Evolutionary conservation across 176 grass and related monocot genomes (phyloP).

Genomic region (Oryza longistaminata): DNA sequence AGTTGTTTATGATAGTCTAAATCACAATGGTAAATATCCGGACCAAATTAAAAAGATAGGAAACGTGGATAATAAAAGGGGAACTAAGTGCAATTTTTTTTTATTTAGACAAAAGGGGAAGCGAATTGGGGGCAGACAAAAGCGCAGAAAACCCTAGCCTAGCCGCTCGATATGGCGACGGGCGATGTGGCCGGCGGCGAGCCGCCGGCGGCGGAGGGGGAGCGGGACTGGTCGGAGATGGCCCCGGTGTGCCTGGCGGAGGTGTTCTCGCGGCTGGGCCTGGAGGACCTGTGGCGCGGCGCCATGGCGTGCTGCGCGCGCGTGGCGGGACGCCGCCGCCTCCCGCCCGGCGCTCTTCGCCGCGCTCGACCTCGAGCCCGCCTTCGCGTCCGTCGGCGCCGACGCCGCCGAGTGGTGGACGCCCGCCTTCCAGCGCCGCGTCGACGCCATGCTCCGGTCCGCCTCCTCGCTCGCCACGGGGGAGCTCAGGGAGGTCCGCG

Average conservation of each 20-base stretch:
- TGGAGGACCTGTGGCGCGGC: constrained; percentile 71
- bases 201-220: constrained; percentile 5
- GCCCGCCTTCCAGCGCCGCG: constrained; percentile 82
- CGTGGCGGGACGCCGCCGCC: constrained; percentile 68
- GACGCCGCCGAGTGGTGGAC: constrained; percentile 79
- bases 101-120: no score
- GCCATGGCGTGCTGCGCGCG: constrained; percentile 73
- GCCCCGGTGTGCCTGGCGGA: constrained; percentile 72
- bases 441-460: constrained; percentile 81
- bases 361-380: constrained; percentile 60
- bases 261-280: constrained; percentile 60
- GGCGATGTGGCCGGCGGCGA: neutral
- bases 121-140: no score
- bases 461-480: constrained; percentile 56
- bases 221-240: constrained; percentile 74
- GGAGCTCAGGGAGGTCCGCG: constrained; percentile 51
- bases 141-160: neutral
- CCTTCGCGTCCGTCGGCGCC: constrained; percentile 50
- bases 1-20: no score
- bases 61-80: no score
- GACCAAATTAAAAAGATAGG: no score
- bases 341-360: constrained; percentile 56
- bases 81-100: no score
- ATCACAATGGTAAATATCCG: no score
- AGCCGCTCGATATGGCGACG: constrained; percentile 18